Percentiles rank a stretch among this genome's conserved stretches.
These are phyloP conservation scores for Phytopythium sindhum DNA, from an alignment of 352 stramenopile genomes.

Conservation along the genomic window DNA sequence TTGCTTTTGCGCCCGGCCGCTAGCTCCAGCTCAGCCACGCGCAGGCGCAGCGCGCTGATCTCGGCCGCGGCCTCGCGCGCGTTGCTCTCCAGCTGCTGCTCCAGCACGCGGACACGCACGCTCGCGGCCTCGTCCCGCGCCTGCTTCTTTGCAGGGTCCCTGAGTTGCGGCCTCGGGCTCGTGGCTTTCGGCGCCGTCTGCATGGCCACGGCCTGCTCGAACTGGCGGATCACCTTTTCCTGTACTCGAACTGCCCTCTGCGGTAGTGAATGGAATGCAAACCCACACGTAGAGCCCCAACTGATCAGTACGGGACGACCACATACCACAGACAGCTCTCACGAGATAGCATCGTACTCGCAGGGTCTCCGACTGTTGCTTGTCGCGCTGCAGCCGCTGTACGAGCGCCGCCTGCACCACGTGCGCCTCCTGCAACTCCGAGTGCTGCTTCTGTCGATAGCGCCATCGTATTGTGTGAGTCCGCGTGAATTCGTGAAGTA, in stretches of 20 bases:
- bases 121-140: constrained; percentile 22
- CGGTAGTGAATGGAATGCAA: background rate
- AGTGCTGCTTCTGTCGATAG: constrained; percentile 26
- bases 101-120: constrained; percentile 61
- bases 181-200: constrained; percentile 19
- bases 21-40: constrained; percentile 62
- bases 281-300: background rate
- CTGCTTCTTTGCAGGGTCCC: constrained; percentile 3
- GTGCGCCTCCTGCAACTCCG: constrained; percentile 70
- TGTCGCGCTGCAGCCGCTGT: constrained; percentile 68
- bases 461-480: background rate
- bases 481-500: background rate
- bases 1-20: background rate
- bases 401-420: constrained; percentile 59
- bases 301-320: background rate
- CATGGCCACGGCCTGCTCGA: constrained; percentile 58
- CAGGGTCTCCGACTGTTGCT: constrained; percentile 42
- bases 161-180: background rate
- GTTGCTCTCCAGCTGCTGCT: constrained; percentile 67
- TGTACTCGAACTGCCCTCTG: constrained; percentile 72
- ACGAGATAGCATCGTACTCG: constrained; percentile 24
- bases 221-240: constrained; percentile 77
- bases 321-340: background rate
- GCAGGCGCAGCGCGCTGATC: constrained; percentile 55
- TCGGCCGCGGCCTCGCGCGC: constrained; percentile 52